A percentile compares a stretch with the other conserved stretches of the same genome.
phyloP scores from a whole-genome alignment of 805 yeast species.

The Ogataea naganishii region DNA sequence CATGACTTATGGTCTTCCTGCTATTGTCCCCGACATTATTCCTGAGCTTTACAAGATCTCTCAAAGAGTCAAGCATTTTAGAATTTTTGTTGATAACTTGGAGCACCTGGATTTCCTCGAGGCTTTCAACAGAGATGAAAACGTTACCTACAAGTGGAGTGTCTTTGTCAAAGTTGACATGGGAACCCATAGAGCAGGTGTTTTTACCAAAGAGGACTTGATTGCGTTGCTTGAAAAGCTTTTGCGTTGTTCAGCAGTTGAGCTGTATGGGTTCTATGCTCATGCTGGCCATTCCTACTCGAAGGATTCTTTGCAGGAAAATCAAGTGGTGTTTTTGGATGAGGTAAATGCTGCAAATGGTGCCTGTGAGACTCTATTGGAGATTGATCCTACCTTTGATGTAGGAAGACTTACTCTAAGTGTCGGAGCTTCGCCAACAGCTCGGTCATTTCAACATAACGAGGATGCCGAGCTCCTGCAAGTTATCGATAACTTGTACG shows the following conservation, averaged over 20 bases:
- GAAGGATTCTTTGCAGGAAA: slow-evolving; percentile 34
- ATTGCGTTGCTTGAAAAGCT: slow-evolving; percentile 23
- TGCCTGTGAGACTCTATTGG: slow-evolving; percentile 36
- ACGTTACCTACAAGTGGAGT: slow-evolving; percentile 39
- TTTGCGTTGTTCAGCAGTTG: slow-evolving; percentile 20
- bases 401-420: slow-evolving; percentile 41
- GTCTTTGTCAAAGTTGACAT: slow-evolving; percentile 60
- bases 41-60: slow-evolving; percentile 38
- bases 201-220: slow-evolving; percentile 23
- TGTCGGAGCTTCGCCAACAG: slow-evolving; percentile 80
- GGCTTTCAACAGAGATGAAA: slow-evolving; percentile 22
- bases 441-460: slow-evolving; percentile 36
- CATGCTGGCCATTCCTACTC: slow-evolving; percentile 75
- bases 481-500: slow-evolving; percentile 19
- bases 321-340: slow-evolving; percentile 37
- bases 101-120: slow-evolving; percentile 45
- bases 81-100: slow-evolving; percentile 53
- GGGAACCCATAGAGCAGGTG: slow-evolving; percentile 73
- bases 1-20: slow-evolving; percentile 52
- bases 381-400: slow-evolving; percentile 27
- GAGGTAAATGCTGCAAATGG: slow-evolving; percentile 50
- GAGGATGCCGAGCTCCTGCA: slow-evolving; percentile 7
- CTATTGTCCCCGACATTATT: slow-evolving; percentile 38
- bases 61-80: slow-evolving; percentile 31
- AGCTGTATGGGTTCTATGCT: slow-evolving; percentile 61